Percentiles rank a stretch among this genome's conserved stretches.
Conservation (phyloP, 1,284 basidiomycete genomes). For the Malassezia obtusa region DNA sequence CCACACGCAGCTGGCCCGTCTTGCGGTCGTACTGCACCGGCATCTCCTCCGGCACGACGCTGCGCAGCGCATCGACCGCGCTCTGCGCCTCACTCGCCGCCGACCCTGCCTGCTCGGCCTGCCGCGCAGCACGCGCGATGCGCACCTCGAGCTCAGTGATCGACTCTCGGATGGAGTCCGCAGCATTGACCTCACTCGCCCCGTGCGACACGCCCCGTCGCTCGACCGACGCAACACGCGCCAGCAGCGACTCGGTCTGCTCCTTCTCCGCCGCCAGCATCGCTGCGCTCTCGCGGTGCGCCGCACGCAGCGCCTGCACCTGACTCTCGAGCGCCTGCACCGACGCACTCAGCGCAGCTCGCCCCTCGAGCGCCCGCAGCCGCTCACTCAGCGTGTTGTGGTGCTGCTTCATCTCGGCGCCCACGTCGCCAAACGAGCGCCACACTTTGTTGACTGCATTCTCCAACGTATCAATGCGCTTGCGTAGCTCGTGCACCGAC, state of each 20-base stretch:
- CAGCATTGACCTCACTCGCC: not conserved
- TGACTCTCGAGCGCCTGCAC: slow-evolving; percentile 2
- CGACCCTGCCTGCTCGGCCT: not conserved
- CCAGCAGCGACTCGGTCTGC: not conserved
- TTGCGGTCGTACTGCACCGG: slow-evolving; percentile 47
- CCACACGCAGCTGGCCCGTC: slow-evolving; percentile 49
- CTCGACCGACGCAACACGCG: not conserved
- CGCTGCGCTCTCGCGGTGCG: not conserved
- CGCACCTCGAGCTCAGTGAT: slow-evolving; percentile 1
- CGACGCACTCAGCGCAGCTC: not conserved
- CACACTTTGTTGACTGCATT: slow-evolving; percentile 11
- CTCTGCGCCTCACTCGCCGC: slow-evolving; percentile 5
- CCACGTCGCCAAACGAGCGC: slow-evolving; percentile 1
- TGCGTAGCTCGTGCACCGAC: not conserved
- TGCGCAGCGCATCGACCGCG: not conserved
- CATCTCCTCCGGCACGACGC: slow-evolving; percentile 46
- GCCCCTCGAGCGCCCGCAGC: not conserved
- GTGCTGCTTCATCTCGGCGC: not conserved
- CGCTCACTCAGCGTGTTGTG: slow-evolving; percentile 2
- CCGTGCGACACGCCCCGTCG: too few relatives aligned
- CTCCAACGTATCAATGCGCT: slow-evolving; percentile 9
- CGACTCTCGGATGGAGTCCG: not conserved
- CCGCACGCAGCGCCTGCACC: not conserved
- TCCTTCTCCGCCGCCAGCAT: slow-evolving; percentile 8
- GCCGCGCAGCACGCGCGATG: not conserved